Percentiles rank a stretch among this genome's conserved stretches.
phyloP scores from a whole-genome alignment of 2,329 filamentous ascomycete species.

The Aureobasidium mangrovei region DNA sequence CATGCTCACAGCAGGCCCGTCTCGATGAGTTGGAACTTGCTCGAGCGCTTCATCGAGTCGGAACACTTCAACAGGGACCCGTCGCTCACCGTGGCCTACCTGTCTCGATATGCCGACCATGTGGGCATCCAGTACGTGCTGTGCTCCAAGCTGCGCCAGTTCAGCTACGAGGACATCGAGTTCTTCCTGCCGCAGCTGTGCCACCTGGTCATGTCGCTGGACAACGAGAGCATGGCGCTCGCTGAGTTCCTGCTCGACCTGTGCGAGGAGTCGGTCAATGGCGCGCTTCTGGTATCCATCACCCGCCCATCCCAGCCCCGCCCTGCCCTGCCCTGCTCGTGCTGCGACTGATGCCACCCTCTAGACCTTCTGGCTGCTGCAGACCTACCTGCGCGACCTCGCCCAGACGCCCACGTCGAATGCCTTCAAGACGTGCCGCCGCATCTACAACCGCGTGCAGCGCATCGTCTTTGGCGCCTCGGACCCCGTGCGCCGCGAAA shows the following conservation, averaged over 20 bases:
- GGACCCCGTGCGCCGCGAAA: conserved; percentile 59
- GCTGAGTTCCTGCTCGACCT: conserved; percentile 81
- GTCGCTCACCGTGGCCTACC: conserved; percentile 79
- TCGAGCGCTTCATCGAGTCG: conserved; percentile 85
- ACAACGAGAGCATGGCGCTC: conserved; percentile 86
- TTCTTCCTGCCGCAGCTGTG: conserved; percentile 83
- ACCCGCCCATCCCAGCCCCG: background rate
- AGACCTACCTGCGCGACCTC: conserved; percentile 78
- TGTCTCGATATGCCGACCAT: conserved; percentile 81
- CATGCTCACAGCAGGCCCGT: conserved; percentile 8
- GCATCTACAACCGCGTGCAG: conserved; percentile 83
- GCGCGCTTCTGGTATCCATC: conserved; percentile 62
- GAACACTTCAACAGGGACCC: conserved; percentile 90
- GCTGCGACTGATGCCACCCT: conserved; percentile 11
- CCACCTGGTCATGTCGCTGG: conserved; percentile 77
- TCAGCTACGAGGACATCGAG: conserved; percentile 84
- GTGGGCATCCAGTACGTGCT: conserved; percentile 84
- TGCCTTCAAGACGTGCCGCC: conserved; percentile 71
- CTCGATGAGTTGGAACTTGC: conserved; percentile 64
- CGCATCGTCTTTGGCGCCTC: conserved; percentile 75
- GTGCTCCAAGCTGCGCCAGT: conserved; percentile 80
- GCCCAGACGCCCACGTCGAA: conserved; percentile 64
- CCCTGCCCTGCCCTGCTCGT: too few species aligned
- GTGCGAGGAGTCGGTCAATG: conserved; percentile 80
- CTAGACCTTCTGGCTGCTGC: conserved; percentile 84